Conservation (phyloP, 2,329 filamentous ascomycete genomes). For the Sarocladium kiliense region DNA sequence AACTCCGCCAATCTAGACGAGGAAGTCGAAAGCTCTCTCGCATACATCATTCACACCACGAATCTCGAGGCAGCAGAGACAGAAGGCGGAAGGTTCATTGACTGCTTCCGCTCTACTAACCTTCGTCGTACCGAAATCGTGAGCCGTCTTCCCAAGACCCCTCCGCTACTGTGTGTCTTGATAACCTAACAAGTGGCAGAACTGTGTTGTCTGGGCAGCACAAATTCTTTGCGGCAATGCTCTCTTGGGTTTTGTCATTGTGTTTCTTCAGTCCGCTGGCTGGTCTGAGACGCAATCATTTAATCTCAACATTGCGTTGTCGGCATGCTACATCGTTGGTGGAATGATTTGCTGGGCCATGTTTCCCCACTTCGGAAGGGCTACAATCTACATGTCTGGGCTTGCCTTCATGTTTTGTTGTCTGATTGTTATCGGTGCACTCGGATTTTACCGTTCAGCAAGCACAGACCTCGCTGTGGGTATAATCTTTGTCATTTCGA, state of each 20-base stretch:
- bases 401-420: slow-evolving; percentile 32
- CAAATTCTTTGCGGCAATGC: slow-evolving; percentile 32
- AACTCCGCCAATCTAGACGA: slow-evolving; percentile 37
- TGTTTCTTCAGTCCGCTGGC: slow-evolving; percentile 33
- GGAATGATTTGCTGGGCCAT: slow-evolving; percentile 34
- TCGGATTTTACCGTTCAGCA: slow-evolving; percentile 18
- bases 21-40: slow-evolving; percentile 28
- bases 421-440: slow-evolving; percentile 27
- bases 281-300: slow-evolving; percentile 30
- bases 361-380: slow-evolving; percentile 32
- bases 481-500: slow-evolving; percentile 24
- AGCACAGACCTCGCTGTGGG: slow-evolving; percentile 22
- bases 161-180: not conserved
- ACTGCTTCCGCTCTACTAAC: slow-evolving; percentile 44
- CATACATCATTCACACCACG: slow-evolving; percentile 64
- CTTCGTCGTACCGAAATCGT: slow-evolving; percentile 39
- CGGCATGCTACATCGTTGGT: slow-evolving; percentile 33
- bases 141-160: slow-evolving; percentile 23
- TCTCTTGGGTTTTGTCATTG: slow-evolving; percentile 29
- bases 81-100: slow-evolving; percentile 33
- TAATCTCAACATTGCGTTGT: slow-evolving; percentile 33
- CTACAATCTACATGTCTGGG: slow-evolving; percentile 35
- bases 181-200: slow-evolving; percentile 12
- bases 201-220: slow-evolving; percentile 31
- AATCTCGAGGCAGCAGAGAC: slow-evolving; percentile 35